Conservation (phyloP, 805 yeast genomes). For the Schizosaccharomyces octosporus region DNA sequence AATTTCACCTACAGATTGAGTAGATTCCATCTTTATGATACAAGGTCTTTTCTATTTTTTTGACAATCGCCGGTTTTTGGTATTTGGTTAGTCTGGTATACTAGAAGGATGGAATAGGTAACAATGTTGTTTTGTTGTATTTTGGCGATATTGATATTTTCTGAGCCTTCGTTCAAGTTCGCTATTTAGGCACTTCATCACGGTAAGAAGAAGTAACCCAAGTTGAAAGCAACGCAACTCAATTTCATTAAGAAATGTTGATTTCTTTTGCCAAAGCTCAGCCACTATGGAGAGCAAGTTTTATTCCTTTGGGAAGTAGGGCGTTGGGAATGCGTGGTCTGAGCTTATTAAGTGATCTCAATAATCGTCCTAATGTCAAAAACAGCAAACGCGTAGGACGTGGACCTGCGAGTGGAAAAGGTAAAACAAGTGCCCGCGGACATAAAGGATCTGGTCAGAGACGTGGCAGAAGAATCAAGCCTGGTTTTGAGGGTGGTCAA, state of each 20-base stretch:
- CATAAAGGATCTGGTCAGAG: constrained; percentile 73
- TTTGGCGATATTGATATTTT: no score
- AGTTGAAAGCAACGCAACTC: no score
- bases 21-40: background rate
- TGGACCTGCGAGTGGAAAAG: constrained; percentile 18
- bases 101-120: no score
- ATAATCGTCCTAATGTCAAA: background rate
- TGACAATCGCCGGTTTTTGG: background rate
- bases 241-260: no score
- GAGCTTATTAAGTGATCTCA: background rate
- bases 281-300: no score
- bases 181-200: no score
- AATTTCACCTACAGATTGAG: background rate
- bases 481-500: constrained; percentile 97
- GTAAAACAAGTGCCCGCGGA: constrained; percentile 93
- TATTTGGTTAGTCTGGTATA: no score
- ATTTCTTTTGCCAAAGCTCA: no score
- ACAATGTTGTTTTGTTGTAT: no score
- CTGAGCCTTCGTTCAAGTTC: no score
- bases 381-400: constrained; percentile 1
- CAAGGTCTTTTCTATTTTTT: background rate
- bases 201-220: no score
- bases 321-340: background rate
- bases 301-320: background rate
- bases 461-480: constrained; percentile 52